These are phyloP conservation scores for Alternaria arborescens DNA, from an alignment of 2,329 filamentous ascomycete genomes.

Conservation along the genomic window DNA sequence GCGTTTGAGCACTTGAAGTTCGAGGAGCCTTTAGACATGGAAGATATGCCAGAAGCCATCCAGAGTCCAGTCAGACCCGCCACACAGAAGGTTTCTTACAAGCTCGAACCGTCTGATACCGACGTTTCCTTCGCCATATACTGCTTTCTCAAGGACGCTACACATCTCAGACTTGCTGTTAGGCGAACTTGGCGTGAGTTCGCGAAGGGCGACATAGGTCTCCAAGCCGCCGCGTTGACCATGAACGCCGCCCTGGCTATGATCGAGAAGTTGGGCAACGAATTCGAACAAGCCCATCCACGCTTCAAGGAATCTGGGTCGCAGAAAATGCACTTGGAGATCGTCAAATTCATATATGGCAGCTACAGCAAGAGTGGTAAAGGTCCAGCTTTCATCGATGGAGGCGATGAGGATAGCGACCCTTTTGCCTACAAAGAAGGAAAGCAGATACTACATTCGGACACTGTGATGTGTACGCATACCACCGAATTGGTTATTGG, in stretches of 20 bases:
- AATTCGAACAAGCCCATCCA: background rate
- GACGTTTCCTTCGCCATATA: constrained; percentile 24
- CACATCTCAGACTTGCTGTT: constrained; percentile 42
- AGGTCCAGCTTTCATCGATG: background rate
- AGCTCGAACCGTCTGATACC: background rate
- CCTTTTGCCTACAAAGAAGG: background rate
- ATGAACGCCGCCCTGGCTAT: constrained; percentile 40
- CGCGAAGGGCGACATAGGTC: constrained; percentile 35
- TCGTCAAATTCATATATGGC: background rate
- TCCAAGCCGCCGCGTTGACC: constrained; percentile 43
- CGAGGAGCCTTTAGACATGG: background rate
- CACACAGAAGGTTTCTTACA: background rate
- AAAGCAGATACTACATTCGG: background rate
- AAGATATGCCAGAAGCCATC: background rate
- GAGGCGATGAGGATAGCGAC: background rate
- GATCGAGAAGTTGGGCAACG: background rate
- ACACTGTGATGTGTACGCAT: background rate
- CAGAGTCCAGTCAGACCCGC: background rate
- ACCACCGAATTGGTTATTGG: background rate
- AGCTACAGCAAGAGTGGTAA: background rate
- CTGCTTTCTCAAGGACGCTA: constrained; percentile 44
- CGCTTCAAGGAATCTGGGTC: background rate
- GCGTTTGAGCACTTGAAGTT: background rate
- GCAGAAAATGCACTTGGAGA: background rate
- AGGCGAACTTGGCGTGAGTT: constrained; percentile 44